Percentiles rank a stretch among this genome's conserved stretches.
Conservation (phyloP, 306 rosid genomes). For the Cucumis cinereus region DNA sequence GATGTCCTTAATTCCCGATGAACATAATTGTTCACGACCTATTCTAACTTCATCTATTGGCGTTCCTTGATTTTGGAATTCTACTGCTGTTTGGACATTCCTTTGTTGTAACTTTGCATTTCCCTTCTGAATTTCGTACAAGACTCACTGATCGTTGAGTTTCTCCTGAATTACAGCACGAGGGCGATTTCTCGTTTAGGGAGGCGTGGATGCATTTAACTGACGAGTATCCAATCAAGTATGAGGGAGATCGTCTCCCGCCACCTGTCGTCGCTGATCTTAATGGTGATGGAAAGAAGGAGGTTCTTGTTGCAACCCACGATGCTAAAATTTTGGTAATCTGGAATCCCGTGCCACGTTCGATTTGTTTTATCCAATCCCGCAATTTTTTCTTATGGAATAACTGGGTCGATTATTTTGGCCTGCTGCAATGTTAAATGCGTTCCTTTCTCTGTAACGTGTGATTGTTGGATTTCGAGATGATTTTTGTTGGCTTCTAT, state of each 20-base stretch:
- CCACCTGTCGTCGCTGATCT: slow-evolving; percentile 89
- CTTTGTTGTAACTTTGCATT: not conserved
- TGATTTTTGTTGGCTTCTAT: not conserved
- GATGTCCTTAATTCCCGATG: not conserved
- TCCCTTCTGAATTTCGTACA: not conserved
- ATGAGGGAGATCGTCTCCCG: slow-evolving; percentile 89
- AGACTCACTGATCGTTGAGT: not conserved
- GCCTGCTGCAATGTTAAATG: slow-evolving; percentile 1
- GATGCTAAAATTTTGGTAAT: slow-evolving; percentile 91
- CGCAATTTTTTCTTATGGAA: not conserved
- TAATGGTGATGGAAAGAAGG: slow-evolving; percentile 93
- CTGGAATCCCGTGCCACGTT: not conserved
- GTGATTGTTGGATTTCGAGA: not conserved
- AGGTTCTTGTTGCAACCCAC: slow-evolving; percentile 80
- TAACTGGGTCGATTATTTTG: not conserved
- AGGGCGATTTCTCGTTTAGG: slow-evolving; percentile 83
- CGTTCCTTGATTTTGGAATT: not conserved
- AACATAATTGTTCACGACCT: not conserved
- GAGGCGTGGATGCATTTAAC: slow-evolving; percentile 94
- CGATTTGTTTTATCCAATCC: not conserved
- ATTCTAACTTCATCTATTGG: not conserved
- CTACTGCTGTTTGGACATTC: not conserved
- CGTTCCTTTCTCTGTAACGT: not conserved
- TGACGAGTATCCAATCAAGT: slow-evolving; percentile 87
- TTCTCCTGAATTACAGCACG: slow-evolving; percentile 41